A percentile compares a stretch with the other conserved stretches of the same genome.
Evolutionary conservation across 202 grass and related monocot genomes (phyloP).

Genomic region (Carex sylvatica): DNA sequence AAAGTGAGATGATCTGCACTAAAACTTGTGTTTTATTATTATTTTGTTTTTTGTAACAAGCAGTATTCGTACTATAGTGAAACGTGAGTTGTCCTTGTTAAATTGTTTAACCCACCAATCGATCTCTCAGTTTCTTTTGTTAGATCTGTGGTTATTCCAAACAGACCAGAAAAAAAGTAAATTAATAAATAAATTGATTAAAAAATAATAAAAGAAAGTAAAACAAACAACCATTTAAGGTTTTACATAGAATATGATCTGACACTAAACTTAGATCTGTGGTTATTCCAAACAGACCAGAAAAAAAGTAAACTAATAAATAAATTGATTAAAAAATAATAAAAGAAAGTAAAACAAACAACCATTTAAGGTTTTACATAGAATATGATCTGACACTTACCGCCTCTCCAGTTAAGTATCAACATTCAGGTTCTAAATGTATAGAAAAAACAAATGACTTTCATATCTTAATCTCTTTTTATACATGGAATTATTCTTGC

Average conservation of each 20-base stretch:
- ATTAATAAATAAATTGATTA: not conserved
- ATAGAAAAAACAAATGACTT: not conserved
- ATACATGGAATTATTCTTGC: not conserved
- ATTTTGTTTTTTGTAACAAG: not conserved
- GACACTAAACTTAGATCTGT: too few relatives aligned
- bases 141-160: not conserved
- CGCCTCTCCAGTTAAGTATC: not conserved
- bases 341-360: not conserved
- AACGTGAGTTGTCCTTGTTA: not conserved
- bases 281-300: not conserved
- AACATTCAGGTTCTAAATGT: not conserved
- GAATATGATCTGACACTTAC: not conserved
- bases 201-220: not conserved
- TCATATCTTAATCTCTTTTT: not conserved
- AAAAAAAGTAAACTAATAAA: not conserved
- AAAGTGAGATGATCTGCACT: constrained; percentile 36
- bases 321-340: not conserved
- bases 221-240: not conserved
- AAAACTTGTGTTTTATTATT: not conserved
- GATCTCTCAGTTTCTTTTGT: constrained; percentile 12
- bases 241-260: not conserved
- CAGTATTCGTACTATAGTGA: not conserved
- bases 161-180: not conserved
- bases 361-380: not conserved
- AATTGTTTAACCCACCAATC: not conserved